Evolutionary conservation across 441 rosid species (phyloP), one percentile per base, ranked within the genome.

Genomic region (Geranium incanum): DNA sequence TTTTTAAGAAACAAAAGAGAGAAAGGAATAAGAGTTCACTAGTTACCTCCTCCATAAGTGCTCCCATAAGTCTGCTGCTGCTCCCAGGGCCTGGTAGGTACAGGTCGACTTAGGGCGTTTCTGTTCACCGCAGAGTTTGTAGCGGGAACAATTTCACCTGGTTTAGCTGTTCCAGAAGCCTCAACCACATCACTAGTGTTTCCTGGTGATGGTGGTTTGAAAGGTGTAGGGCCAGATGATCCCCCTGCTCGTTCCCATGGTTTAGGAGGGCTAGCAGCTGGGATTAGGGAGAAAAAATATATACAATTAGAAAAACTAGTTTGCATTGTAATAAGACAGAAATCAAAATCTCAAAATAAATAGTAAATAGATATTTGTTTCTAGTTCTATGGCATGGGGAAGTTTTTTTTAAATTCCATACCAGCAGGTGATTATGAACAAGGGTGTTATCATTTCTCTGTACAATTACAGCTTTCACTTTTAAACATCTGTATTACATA

Each of bases 91-190:
- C 97, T 84, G 63, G 86, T 11, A 13, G 99, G 99, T 23, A 95
- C 82, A 43, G 99, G 92, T 73, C 97, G 82, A 71, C 78, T 78
- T 4, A 85, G 76, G 66, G 88, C n/a, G 69, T 84, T 90, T 72
- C 77, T 57, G 37, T 78, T 85, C 3, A 74, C 84, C 70, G 82
- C 77, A 0, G 87, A 74, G 75, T 78, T 84, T 72, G 82, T 80
- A 37, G 87, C 48, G 0, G 94, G 71, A 78, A 90, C 90, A 55
- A 89, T 79, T 72, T 92, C 97, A 67, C 99, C 97, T 0, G 95
- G 98, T 72, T 70, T 89, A 0, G 95, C 97, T 21, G 99, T 92
- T 72, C 99, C 98, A 0, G 99, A 90, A 71, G 95, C 93, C 81
- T 95, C 97, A 38, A 95, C 98, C 4, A 88, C 94, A 80, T 84